These are phyloP conservation scores for Cinnamomum chago DNA, from an alignment of 164 flowering plant species.

Conservation along the genomic window DNA sequence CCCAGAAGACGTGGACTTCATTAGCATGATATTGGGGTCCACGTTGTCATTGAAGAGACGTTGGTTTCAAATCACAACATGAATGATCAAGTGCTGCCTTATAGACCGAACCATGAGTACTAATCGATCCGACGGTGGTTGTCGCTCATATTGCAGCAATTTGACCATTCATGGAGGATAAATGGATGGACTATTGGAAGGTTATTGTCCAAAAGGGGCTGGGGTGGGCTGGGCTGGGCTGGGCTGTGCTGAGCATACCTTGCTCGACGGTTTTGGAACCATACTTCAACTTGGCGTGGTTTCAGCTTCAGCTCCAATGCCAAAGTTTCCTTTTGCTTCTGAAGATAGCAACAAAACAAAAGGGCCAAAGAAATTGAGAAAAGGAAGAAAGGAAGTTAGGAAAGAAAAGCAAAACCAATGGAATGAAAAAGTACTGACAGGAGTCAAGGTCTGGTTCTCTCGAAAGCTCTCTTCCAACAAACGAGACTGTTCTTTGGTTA, in stretches of 20 bases:
- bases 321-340: slow-evolving; percentile 76
- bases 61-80: too few species aligned
- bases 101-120: too few species aligned
- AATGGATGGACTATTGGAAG: not conserved
- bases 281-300: slow-evolving; percentile 89
- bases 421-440: slow-evolving; percentile 30
- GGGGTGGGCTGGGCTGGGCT: not conserved
- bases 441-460: slow-evolving; percentile 71
- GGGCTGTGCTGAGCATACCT: slow-evolving; percentile 32
- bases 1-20: too few species aligned
- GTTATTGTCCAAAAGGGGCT: not conserved
- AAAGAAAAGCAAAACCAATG: not conserved
- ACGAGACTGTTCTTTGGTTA: slow-evolving; percentile 74
- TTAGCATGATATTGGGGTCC: too few species aligned
- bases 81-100: too few species aligned
- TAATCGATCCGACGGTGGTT: too few species aligned
- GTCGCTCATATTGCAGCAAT: too few species aligned
- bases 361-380: not conserved
- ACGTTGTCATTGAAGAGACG: too few species aligned
- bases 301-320: slow-evolving; percentile 58
- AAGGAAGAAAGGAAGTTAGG: not conserved
- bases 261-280: slow-evolving; percentile 97
- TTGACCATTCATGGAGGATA: too few species aligned
- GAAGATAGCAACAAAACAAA: slow-evolving; percentile 7
- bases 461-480: slow-evolving; percentile 82